Evolutionary conservation across 208 protist genomes (phyloP), one percentile per base, ranked within the genome.

Genomic region (Acanthamoeba culbertsoni): DNA sequence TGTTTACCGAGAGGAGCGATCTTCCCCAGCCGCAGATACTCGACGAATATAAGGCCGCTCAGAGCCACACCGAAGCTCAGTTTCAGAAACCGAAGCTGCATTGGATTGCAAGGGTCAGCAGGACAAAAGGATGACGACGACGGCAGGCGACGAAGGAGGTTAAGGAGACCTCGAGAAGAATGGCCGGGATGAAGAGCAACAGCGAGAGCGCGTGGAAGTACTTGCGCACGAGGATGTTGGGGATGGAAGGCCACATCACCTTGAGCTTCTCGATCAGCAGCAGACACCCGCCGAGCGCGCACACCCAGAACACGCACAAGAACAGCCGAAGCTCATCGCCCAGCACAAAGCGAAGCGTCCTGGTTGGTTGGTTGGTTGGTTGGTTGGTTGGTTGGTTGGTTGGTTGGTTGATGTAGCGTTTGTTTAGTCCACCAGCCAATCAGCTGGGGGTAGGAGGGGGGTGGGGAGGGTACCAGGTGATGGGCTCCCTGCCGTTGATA

Each of bases 171-270:
- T 89, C 48, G 51, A 63, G 18, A 16, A 62, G 35, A 26, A 89
- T 53, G 28, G 35, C 79, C 12, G 79, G 79, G 10, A 89, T 37
- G 79, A 89, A 89, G 48, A 89, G 43, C 46, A 62, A 23, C 7
- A 89, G 43, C 20, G 79, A 40, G 31, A 89, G 79, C 12, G 51
- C 48, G 51, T 89, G 79, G 51, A 63, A 89, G 33, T 53, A 53
- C 79, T 89, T 89, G 48, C 79, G 43, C 28, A 63, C 79, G 28
- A 89, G 43, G 42, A 89, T 62, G 28, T 62, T 53, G 12, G 79
- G 79, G 33, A 89, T 45, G n/a, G 71, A 45, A 8, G 37, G 42
- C 43, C 71, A 53, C 42, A 84, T 16, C n/a, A 53, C 28, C 42
- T 84, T 53, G 43, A 84, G 71, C 37, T 37, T 55, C 20, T 45